Base-by-base conservation (phyloP, 139 green algal genomes). In the Closterium sp. region DNA sequence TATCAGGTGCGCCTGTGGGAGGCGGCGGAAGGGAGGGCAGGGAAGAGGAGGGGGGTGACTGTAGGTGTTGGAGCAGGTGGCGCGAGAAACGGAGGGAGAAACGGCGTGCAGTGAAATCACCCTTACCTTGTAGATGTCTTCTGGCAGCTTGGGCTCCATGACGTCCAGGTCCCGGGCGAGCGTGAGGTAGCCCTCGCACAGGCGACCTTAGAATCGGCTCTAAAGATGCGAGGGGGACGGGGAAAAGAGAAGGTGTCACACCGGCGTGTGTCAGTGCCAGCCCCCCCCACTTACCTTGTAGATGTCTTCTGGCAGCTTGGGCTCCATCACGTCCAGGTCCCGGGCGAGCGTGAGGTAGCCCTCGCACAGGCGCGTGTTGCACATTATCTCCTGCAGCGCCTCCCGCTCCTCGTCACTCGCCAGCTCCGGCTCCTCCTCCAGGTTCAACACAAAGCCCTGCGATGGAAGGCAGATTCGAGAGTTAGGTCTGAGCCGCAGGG, bases 291-390 rank as follows among this genome's bases (percentile, higher is more conserved):
- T 23, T 33, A 93, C 91, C 95, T 99, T 99, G 96, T 99, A 99
- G 43, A 99, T 98, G 93, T 99, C 97, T 93, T 96, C 97, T 0
- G 97, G 96, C 55, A 95, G 91, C 94, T 99, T 99, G 84, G 98
- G 89, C 94, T 99, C 98, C 96, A 99, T 97, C 30, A 99, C 98
- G 92, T 99, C 98, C 86, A 99, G 95, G 95, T 99, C 98, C 0
- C 98, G 94, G 0, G 97, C 98, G 36, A 99, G 96, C 0, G 96
- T 94, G 89, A 99, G 94, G 94, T 97, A 99, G 81, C 97, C 96
- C 95, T 98, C 97, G 34, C 89, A 96, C 33, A 98, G 94, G 43
- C 93, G 93, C 16, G 94, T 94, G 96, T 99, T 99, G 93, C 94
- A 95, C 32, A 97, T 95, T 90, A 98, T 97, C 90, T 96, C 96